Evolutionary conservation across 306 rosid genomes (phyloP), one percentile per base, ranked within the genome.

Genomic region (Cicer pinnatifidum): DNA sequence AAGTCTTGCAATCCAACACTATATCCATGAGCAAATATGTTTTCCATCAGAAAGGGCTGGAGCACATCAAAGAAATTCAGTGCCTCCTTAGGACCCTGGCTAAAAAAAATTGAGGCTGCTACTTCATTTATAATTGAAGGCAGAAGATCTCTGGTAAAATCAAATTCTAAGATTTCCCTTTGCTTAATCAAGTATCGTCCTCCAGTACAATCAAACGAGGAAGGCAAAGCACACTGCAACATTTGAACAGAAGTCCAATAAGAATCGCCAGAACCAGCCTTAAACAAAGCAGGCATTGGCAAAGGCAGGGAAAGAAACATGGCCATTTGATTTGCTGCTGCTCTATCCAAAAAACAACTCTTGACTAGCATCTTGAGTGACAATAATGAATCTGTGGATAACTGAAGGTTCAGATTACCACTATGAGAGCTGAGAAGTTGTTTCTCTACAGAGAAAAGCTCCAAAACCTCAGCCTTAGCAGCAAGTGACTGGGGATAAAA

Each of bases 371-470:
- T 78, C 82, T 84, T 91, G 3, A 94, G 79, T 0, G 99, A 91
- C 86, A 94, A 43, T 74, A 88, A 45, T 0, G 99, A 87, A 76
- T 94, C 99, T 33, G 86, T 39, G 47, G 85, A 84, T 53, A 91
- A 68, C 59, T 94, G 99, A 73, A 94, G 81, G 74, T 89, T 94
- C 33, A 90, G 89, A 67, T 86, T 88, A 20, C 96, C 99, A 67
- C 90, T 89, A 72, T 94, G 97, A 74, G 99, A 94, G 79, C 99
- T 94, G 53, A 91, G 91, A 61, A 91, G 86, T 75, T 94, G 97
- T 70, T 90, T 94, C 75, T 94, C 99, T 61, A 91, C 90, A 6
- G 93, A 80, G 66, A 91, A 94, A 70, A 94, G 95, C 67, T 90
- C 96, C 82, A 94, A 62, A 17, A 94, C 97, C 83, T 94, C 99